Conservation (phyloP, 2,329 filamentous ascomycete species). For the Neopestalotiopsis sp. region DNA sequence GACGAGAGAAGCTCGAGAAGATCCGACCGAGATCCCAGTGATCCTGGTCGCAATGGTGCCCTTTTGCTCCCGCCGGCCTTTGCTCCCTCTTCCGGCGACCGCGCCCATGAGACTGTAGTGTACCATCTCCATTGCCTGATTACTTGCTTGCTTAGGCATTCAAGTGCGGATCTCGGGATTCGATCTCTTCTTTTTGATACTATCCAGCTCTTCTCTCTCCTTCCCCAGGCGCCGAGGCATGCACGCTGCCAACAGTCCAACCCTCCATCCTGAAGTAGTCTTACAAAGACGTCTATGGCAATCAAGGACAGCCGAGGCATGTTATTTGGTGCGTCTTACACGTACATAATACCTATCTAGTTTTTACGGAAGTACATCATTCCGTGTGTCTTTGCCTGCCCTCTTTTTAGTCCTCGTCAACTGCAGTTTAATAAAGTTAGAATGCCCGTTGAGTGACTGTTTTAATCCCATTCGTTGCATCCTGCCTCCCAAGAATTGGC, state of each 20-base stretch:
- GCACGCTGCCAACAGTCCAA: not conserved
- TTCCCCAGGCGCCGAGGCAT: not conserved
- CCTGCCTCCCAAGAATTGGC: not conserved
- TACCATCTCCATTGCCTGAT: too few relatives aligned
- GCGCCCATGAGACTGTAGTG: not conserved
- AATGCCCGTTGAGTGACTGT: not conserved
- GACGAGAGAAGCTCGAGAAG: not conserved
- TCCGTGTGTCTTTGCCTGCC: too few relatives aligned
- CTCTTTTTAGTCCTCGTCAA: too few relatives aligned
- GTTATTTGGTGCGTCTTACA: not conserved
- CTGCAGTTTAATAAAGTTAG: too few relatives aligned
- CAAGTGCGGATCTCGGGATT: not conserved
- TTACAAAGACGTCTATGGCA: not conserved
- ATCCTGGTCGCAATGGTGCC: not conserved
- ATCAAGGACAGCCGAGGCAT: not conserved
- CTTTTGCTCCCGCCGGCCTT: constrained; percentile 3
- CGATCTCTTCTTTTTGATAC: not conserved
- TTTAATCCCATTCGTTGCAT: not conserved
- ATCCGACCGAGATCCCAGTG: constrained; percentile 2
- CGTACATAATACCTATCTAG: not conserved
- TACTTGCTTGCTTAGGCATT: not conserved
- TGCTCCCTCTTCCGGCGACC: not conserved
- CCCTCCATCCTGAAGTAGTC: not conserved
- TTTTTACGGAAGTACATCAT: too few relatives aligned
- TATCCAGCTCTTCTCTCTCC: not conserved